Base-by-base conservation (phyloP, 768 basidiomycete genomes). In the Cubamyces sp. region DNA sequence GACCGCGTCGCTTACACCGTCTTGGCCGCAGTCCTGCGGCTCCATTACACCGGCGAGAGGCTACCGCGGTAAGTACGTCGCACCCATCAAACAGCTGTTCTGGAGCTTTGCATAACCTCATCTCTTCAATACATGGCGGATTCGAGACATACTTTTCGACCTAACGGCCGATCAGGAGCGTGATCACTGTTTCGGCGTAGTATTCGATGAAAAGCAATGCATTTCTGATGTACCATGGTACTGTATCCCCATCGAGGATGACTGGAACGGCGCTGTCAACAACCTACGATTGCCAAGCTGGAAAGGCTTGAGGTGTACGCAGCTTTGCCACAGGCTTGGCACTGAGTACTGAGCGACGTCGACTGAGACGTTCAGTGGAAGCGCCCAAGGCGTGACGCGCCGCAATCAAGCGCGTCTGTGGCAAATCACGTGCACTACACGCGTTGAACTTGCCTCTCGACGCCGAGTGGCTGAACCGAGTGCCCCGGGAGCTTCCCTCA, bases 31-130 rank as follows among this genome's bases (percentile, higher is more conserved):
- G 57, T 16, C 46, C 60, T 40, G 55, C 56, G 64, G 59, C 54
- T 12, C 57, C 59, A 16, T 58, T 60, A 30, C 59, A 60, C 42
- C 64, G 60, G 48, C 59, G 54, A 3, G 59, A 60, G 42, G 53
- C 34, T 7, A 60, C 63, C 40, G 18, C 46, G 30, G 63, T 64
- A 48, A 40, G 46, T 23, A 48, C 40, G 46, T 23, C 8, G 0
- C 3, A 16, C 28, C 42, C 12, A 12, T 42, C n/a, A 21, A 43
- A 14, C 2, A 19, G 45, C n/a, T 21, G 19, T 12, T 19, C 6
- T 18, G 25, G 5, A 15, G 1, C 19, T 15, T 19, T 19, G 21
- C 21, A 48, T 37, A 48, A 25, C 16, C 2, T 39, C 18, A 3
- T 26, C n/a, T 21, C 28, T 19, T 11, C 39, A 63, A 56, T 53